Percentiles rank a stretch among this genome's conserved stretches.
These are phyloP conservation scores for Mesostigma viride DNA, from an alignment of 139 green algal genomes.

Conservation along the genomic window DNA sequence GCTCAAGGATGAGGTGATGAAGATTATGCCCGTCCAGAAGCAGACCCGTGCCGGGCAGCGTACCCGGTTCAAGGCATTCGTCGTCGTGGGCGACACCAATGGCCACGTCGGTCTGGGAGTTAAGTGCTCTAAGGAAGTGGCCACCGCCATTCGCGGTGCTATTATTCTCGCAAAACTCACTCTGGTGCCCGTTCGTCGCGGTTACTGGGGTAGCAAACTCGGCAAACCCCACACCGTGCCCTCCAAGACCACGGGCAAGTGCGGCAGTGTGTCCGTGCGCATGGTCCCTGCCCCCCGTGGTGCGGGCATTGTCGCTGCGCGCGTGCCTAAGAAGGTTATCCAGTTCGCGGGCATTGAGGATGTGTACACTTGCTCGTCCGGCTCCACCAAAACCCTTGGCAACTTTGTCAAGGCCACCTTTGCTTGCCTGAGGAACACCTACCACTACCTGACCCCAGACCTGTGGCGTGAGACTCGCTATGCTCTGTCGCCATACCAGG, in stretches of 20 bases:
- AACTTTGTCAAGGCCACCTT: conserved; percentile 92
- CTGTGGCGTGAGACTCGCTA: conserved; percentile 92
- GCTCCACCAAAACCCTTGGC: conserved; percentile 91
- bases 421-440: conserved; percentile 59
- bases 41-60: conserved; percentile 98
- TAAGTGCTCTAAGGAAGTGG: conserved; percentile 99
- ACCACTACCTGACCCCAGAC: conserved; percentile 94
- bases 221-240: conserved; percentile 81
- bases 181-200: conserved; percentile 81
- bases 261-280: conserved; percentile 86
- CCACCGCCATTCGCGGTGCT: conserved; percentile 91
- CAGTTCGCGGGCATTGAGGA: conserved; percentile 98
- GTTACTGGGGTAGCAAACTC: conserved; percentile 84
- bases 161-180: conserved; percentile 97
- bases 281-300: conserved; percentile 93
- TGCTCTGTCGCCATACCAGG: conserved; percentile 80
- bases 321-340: conserved; percentile 97
- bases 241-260: conserved; percentile 92
- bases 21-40: conserved; percentile 99
- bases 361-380: conserved; percentile 91
- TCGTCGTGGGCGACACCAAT: conserved; percentile 96
- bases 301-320: conserved; percentile 92
- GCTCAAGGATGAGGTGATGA: conserved; percentile 64
- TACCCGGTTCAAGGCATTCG: conserved; percentile 99
- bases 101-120: conserved; percentile 95